These are phyloP conservation scores for Coriolopsis trogii DNA, from an alignment of 1,284 basidiomycete species.

Conservation along the genomic window DNA sequence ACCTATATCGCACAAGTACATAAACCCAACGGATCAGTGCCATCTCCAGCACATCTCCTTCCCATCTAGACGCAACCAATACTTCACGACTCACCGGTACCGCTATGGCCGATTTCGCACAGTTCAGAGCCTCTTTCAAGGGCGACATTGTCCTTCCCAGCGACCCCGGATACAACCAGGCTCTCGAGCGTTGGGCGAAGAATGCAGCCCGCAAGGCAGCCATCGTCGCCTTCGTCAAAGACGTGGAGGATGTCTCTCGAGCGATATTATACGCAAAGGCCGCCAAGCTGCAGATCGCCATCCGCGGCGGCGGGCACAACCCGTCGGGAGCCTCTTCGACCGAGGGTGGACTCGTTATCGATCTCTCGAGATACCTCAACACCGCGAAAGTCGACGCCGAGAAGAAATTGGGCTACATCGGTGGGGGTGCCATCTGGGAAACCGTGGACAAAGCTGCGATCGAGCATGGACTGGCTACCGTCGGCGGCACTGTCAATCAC, in stretches of 20 bases:
- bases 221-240: slow-evolving; percentile 37
- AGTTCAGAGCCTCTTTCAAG: slow-evolving; percentile 26
- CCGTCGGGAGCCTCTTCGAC: slow-evolving; percentile 36
- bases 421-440: slow-evolving; percentile 39
- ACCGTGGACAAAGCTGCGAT: slow-evolving; percentile 39
- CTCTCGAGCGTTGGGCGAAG: slow-evolving; percentile 34
- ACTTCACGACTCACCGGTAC: no score
- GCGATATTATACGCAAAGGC: slow-evolving; percentile 36
- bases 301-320: slow-evolving; percentile 43
- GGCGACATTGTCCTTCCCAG: slow-evolving; percentile 29
- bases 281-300: slow-evolving; percentile 33
- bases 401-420: slow-evolving; percentile 33
- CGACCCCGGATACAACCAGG: slow-evolving; percentile 27
- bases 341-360: slow-evolving; percentile 42
- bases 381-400: slow-evolving; percentile 34
- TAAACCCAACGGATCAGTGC: no score
- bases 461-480: slow-evolving; percentile 35
- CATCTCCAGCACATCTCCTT: no score
- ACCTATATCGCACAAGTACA: no score
- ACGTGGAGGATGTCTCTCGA: slow-evolving; percentile 33
- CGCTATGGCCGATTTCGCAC: slow-evolving; percentile 20
- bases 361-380: slow-evolving; percentile 38
- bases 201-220: slow-evolving; percentile 32
- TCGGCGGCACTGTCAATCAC: slow-evolving; percentile 35
- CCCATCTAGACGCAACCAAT: no score